Conservation (phyloP, 2,329 filamentous ascomycete species). For the Neonectria coccinea region DNA sequence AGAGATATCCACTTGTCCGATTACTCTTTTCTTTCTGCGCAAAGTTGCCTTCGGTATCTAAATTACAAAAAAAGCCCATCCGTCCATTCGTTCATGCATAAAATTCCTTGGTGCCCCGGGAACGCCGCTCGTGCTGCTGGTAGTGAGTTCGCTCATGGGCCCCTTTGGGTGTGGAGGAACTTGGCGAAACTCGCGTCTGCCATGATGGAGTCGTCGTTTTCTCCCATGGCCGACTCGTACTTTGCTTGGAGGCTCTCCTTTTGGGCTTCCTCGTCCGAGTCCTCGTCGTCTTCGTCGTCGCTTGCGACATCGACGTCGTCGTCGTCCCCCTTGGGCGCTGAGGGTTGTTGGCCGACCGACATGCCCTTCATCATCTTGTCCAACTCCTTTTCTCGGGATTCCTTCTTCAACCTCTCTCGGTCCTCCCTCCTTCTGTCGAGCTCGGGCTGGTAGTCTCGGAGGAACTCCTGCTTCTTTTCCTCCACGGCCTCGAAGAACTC, state of each 20-base stretch:
- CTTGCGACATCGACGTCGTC: conserved; percentile 65
- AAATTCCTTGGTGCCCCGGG: conserved; percentile 29
- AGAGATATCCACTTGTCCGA: conserved; percentile 24
- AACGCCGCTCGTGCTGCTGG: conserved; percentile 40
- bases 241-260: conserved; percentile 77
- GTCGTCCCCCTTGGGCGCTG: conserved; percentile 55
- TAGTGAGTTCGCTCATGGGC: conserved; percentile 27
- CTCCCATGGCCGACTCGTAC: conserved; percentile 80
- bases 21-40: conserved; percentile 28
- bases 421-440: conserved; percentile 82
- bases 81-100: conserved; percentile 16
- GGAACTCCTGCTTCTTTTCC: conserved; percentile 89
- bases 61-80: conserved; percentile 33
- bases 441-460: conserved; percentile 91
- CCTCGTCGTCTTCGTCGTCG: conserved; percentile 65
- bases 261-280: conserved; percentile 69
- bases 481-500: conserved; percentile 93
- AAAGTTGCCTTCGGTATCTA: conserved; percentile 43
- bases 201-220: conserved; percentile 63
- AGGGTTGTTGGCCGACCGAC: conserved; percentile 58
- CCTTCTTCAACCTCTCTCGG: conserved; percentile 79
- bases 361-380: conserved; percentile 97
- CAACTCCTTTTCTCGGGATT: conserved; percentile 81
- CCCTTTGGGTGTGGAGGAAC: conserved; percentile 63
- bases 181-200: conserved; percentile 73